Conservation (phyloP, 805 yeast genomes). For the Myxozyma lipomycoides region DNA sequence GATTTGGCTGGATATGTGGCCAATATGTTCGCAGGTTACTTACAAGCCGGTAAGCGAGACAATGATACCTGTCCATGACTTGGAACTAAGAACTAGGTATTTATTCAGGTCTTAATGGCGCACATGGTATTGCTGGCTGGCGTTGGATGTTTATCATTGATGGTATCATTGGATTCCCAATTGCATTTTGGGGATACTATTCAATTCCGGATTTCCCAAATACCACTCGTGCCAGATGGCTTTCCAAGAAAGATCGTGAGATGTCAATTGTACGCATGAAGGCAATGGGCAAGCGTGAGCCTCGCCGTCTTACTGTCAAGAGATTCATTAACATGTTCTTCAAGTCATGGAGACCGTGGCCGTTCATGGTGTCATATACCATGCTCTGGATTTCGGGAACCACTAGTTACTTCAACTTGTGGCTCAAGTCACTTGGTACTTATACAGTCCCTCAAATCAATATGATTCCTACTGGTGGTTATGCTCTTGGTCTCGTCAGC, state of each 20-base stretch:
- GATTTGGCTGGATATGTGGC: conserved; percentile 28
- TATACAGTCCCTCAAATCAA: conserved; percentile 35
- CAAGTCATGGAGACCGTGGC: conserved; percentile 25
- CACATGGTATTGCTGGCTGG: conserved; percentile 38
- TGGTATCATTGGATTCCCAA: conserved; percentile 19
- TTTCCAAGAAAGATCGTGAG: conserved; percentile 12
- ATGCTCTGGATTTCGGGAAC: conserved; percentile 24
- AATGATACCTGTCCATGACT: no score
- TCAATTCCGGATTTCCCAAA: conserved; percentile 24
- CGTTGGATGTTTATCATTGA: conserved; percentile 26
- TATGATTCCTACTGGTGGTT: conserved; percentile 38
- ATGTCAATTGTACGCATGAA: conserved; percentile 13
- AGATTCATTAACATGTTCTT: conserved; percentile 21
- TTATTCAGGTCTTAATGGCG: conserved; percentile 44
- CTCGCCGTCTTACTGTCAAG: conserved; percentile 7
- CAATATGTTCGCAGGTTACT: conserved; percentile 45
- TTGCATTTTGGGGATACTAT: conserved; percentile 22
- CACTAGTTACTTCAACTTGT: conserved; percentile 33
- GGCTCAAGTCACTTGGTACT: conserved; percentile 33
- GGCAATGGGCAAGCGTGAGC: conserved; percentile 17
- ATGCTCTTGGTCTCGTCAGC: conserved; percentile 35
- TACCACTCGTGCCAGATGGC: conserved; percentile 23
- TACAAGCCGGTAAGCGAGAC: not conserved
- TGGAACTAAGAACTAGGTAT: conserved; percentile 44
- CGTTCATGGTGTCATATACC: conserved; percentile 22